Evolutionary conservation across 225 moss, liverwort and hornwort genomes (phyloP), one percentile per base, ranked within the genome.

Genomic region (Lunularia cruciata): DNA sequence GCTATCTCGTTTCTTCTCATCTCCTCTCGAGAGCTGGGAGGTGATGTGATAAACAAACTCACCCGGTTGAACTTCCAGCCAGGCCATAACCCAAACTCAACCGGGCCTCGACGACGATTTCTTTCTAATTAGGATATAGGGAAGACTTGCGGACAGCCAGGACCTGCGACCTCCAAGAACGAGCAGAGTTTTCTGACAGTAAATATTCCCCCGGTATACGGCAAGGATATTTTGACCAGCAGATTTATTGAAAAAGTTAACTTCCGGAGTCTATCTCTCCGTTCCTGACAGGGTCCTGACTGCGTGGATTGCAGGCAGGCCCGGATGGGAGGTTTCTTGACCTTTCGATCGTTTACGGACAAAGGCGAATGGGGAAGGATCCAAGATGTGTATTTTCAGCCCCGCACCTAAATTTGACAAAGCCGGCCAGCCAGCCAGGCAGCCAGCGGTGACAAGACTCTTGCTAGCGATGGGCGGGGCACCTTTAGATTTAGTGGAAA

Each of bases 311-410:
- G n/a, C n/a, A n/a, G n/a, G n/a, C n/a, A n/a, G n/a, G n/a, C 7
- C 40, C 40, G 40, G 12, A 2, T 11, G 43, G 43, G 12, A 43
- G 43, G 43, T 2, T 6, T 20, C 19, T n/a, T 48, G 48, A 6
- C 48, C 48, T 48, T 48, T 48, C 48, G 48, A 48, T n/a, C 19
- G 19, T 48, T 48, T 48, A 48, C 48, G 48, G n/a, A n/a, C 48
- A 48, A 16, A 20, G 20, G 18, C 48, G 9, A 53, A 53, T 43
- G 22, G 5, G 53, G 53, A 53, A 53, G 53, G 53, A 53, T 53
- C 53, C 53, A 23, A 53, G 23, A 23, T 23, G 53, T 19, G 53
- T 53, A 26, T 53, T 53, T 53, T 25, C 25, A 53, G 53, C 53
- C 53, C 23, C 20, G 48, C 19, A 20, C n/a, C 48, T 48, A 48